A percentile compares a stretch with the other conserved stretches of the same genome.
phyloP scores from a whole-genome alignment of 768 basidiomycete species.

The Boletales sp. region DNA sequence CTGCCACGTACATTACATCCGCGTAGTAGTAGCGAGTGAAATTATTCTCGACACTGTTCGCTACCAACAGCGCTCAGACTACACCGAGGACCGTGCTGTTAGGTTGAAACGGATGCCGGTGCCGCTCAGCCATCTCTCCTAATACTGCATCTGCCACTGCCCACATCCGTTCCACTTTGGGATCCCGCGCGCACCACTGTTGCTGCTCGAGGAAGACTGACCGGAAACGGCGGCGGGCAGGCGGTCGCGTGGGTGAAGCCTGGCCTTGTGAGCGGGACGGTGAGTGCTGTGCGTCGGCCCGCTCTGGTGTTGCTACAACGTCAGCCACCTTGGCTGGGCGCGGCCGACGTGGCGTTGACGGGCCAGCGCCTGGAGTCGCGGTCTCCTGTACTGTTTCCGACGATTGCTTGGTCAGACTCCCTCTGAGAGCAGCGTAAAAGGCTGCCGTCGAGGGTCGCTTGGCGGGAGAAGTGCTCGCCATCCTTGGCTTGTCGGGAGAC shows the following conservation, averaged over 20 bases:
- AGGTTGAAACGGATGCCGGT: slow-evolving; percentile 14
- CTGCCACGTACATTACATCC: neutral
- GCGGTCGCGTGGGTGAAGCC: slow-evolving; percentile 6
- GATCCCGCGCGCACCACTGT: slow-evolving; percentile 46
- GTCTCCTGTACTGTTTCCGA: neutral
- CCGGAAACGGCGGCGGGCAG: slow-evolving; percentile 39
- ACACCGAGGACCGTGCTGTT: neutral
- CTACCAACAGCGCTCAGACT: neutral
- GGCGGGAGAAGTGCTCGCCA: slow-evolving; percentile 7
- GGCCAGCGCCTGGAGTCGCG: slow-evolving; percentile 7
- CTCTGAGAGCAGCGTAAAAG: slow-evolving; percentile 18
- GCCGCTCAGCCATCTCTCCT: slow-evolving; percentile 11
- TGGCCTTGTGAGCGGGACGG: slow-evolving; percentile 16
- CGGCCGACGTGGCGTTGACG: slow-evolving; percentile 24
- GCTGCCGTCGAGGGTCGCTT: slow-evolving; percentile 8
- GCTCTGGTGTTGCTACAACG: slow-evolving; percentile 2
- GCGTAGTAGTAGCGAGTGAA: too few relatives aligned
- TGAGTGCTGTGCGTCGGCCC: slow-evolving; percentile 23
- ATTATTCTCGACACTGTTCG: too few relatives aligned
- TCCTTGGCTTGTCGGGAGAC: slow-evolving; percentile 10
- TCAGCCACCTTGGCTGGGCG: slow-evolving; percentile 5
- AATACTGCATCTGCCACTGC: slow-evolving; percentile 10
- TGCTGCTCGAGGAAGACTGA: slow-evolving; percentile 48
- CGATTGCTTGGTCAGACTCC: slow-evolving; percentile 4
- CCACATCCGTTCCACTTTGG: slow-evolving; percentile 30